Conservation (phyloP, 768 basidiomycete genomes). For the Saitozyma sp. region DNA sequence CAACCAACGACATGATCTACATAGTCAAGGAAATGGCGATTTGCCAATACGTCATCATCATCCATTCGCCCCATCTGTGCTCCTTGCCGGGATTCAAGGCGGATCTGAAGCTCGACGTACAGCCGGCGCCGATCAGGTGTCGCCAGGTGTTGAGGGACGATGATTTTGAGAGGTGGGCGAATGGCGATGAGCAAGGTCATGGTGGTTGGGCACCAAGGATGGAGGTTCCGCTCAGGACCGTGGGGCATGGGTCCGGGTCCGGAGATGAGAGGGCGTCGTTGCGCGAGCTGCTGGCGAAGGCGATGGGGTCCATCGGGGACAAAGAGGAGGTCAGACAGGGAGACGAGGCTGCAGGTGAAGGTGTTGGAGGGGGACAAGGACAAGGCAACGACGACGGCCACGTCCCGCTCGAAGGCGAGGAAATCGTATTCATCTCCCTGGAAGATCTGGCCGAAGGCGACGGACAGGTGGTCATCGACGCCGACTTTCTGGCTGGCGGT, state of each 20-base stretch:
- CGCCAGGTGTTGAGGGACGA: conserved; percentile 39
- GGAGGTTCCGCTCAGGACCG: neutral
- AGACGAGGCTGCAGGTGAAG: neutral
- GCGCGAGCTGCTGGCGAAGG: neutral
- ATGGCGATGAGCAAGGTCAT: neutral
- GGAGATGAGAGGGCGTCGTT: neutral
- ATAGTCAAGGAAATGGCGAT: conserved; percentile 91
- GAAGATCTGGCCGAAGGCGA: neutral
- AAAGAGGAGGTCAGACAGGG: neutral
- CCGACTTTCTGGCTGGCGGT: neutral
- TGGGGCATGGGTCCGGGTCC: neutral
- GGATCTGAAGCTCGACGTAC: conserved; percentile 22
- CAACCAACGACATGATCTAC: conserved; percentile 82
- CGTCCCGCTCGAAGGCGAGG: neutral
- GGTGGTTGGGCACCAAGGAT: neutral
- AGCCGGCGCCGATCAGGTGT: conserved; percentile 37
- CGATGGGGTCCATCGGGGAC: neutral
- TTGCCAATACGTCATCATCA: conserved; percentile 89
- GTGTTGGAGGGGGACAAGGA: neutral
- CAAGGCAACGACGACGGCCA: neutral
- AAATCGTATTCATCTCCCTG: neutral
- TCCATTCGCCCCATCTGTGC: conserved; percentile 92
- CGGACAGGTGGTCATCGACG: neutral
- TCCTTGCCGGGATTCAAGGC: conserved; percentile 83
- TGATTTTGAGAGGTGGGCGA: conserved; percentile 9